A percentile compares a stretch with the other conserved stretches of the same genome.
phyloP scores from a whole-genome alignment of 768 basidiomycete genomes.

The Rhizopogon vinicolor region DNA sequence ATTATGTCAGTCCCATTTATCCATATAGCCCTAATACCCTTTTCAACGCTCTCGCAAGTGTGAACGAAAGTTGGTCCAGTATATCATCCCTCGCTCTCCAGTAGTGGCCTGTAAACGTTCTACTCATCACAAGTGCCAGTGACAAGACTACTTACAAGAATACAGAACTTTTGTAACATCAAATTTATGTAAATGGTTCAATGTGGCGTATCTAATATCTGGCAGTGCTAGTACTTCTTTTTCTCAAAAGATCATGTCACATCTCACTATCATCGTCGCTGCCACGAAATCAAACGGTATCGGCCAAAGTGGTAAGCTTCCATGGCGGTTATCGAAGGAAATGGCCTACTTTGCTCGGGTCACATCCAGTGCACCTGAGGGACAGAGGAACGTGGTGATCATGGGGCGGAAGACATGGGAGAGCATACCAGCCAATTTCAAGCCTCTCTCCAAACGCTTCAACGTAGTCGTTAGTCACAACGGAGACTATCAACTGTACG shows the following conservation, averaged over 20 bases:
- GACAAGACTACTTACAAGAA: no score
- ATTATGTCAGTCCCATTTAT: background rate
- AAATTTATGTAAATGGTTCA: no score
- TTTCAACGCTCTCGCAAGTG: no score
- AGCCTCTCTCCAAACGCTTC: slow-evolving; percentile 69
- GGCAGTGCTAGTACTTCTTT: no score
- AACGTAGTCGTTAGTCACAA: slow-evolving; percentile 79
- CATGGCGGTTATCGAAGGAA: slow-evolving; percentile 87
- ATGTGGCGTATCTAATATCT: no score
- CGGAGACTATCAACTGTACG: slow-evolving; percentile 58
- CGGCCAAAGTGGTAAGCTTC: slow-evolving; percentile 68
- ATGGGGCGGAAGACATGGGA: slow-evolving; percentile 99
- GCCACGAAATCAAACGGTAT: slow-evolving; percentile 88
- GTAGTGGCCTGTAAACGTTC: no score
- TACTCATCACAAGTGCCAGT: no score
- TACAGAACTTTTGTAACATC: no score
- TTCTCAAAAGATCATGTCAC: slow-evolving; percentile 38
- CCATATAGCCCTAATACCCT: background rate
- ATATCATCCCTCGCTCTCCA: no score
- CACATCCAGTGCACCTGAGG: slow-evolving; percentile 56
- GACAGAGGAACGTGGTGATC: slow-evolving; percentile 66
- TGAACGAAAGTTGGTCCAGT: no score
- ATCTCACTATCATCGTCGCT: slow-evolving; percentile 89
- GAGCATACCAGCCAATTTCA: slow-evolving; percentile 81
- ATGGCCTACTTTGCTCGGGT: slow-evolving; percentile 90